Percentiles rank a stretch among this genome's conserved stretches.
Conservation (phyloP, 495 filamentous ascomycete genomes). For the Penicillium silybi region DNA sequence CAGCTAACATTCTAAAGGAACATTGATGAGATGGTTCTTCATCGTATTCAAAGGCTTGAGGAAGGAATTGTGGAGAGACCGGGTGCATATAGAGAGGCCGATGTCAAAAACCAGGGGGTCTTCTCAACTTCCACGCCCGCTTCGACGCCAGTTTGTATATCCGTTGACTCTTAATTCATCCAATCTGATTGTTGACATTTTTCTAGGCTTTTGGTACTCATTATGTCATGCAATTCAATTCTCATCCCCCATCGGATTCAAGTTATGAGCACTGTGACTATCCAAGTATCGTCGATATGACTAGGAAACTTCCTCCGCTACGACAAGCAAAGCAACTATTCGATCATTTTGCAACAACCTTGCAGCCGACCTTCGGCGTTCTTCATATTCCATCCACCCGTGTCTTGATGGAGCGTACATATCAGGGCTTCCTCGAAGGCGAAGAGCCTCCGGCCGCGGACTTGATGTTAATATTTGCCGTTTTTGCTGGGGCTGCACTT, state of each 20-base stretch:
- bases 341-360: slow-evolving; percentile 17
- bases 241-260: background rate
- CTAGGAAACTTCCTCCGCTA: slow-evolving; percentile 19
- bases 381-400: slow-evolving; percentile 26
- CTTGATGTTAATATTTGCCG: slow-evolving; percentile 19
- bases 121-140: background rate
- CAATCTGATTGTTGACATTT: background rate
- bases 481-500: slow-evolving; percentile 25
- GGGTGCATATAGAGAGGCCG: background rate
- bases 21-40: slow-evolving; percentile 10
- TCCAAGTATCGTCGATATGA: slow-evolving; percentile 2
- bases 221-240: slow-evolving; percentile 15
- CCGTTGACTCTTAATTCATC: background rate
- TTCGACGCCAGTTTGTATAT: background rate
- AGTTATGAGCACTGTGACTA: background rate
- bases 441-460: slow-evolving; percentile 8
- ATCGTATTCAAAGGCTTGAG: slow-evolving; percentile 13
- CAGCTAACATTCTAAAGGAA: slow-evolving; percentile 5
- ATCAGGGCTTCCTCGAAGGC: slow-evolving; percentile 18
- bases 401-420: slow-evolving; percentile 18
- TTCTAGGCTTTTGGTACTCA: slow-evolving; percentile 2
- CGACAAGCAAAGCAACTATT: slow-evolving; percentile 22
- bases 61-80: slow-evolving; percentile 3
- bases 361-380: slow-evolving; percentile 22
- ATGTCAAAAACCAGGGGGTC: background rate